Evolutionary conservation across 2,329 filamentous ascomycete species (phyloP).

Genomic region (Cytospora schulzeri): DNA sequence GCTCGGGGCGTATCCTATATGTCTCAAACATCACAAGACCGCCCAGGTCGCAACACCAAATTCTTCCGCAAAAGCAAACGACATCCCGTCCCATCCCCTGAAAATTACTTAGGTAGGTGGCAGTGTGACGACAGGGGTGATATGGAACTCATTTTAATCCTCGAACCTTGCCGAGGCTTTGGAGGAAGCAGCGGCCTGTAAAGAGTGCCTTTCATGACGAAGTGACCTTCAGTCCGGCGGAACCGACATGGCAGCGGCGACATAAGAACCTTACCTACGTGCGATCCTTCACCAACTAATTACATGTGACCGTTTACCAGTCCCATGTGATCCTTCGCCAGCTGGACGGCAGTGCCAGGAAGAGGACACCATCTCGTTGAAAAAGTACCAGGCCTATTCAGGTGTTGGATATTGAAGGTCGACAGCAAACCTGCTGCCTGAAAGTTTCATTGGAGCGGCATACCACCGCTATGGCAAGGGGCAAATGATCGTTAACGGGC

Average conservation of each 20-base stretch:
- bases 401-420: slow-evolving; percentile 7
- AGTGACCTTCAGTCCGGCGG: not conserved
- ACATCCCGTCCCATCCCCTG: not conserved
- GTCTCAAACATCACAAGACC: not conserved
- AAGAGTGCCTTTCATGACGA: not conserved
- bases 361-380: slow-evolving; percentile 2
- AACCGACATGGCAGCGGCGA: not conserved
- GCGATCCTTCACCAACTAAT: too few species aligned
- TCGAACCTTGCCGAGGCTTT: not conserved
- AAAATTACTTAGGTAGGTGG: not conserved
- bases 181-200: not conserved
- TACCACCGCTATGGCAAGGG: not conserved
- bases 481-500: slow-evolving; percentile 17
- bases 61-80: not conserved
- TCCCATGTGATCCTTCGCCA: not conserved
- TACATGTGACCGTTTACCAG: not conserved
- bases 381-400: not conserved
- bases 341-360: not conserved
- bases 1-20: slow-evolving; percentile 5
- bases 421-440: not conserved
- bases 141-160: not conserved
- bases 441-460: slow-evolving; percentile 5
- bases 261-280: too few species aligned
- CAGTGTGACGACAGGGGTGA: not conserved
- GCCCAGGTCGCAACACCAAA: too few species aligned